A percentile compares a stretch with the other conserved stretches of the same genome.
phyloP scores from a whole-genome alignment of 257 asterid genomes.

The Scutellaria barbata region DNA sequence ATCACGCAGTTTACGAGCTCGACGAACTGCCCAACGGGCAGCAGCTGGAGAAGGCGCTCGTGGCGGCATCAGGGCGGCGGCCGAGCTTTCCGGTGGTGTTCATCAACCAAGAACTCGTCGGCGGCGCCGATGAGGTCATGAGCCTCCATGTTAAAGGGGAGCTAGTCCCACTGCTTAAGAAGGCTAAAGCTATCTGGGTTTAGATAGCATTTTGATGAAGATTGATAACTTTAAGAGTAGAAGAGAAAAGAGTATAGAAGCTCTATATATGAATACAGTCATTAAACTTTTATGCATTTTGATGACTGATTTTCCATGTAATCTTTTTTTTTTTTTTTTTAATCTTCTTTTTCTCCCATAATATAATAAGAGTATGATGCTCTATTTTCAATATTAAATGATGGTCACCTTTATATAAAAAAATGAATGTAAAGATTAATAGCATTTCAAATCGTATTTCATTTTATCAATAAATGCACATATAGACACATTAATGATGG shows the following conservation, averaged over 20 bases:
- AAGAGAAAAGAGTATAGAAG: background rate
- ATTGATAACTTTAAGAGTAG: background rate
- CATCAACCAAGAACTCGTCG: conserved; percentile 63
- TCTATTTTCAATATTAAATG: too few species aligned
- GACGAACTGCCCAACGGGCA: conserved; percentile 66
- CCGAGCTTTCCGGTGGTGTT: conserved; percentile 65
- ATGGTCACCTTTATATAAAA: too few species aligned
- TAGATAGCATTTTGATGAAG: conserved; percentile 32
- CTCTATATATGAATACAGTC: conserved; percentile 25
- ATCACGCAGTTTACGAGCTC: conserved; percentile 59
- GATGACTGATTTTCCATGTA: conserved; percentile 36
- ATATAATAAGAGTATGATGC: too few species aligned
- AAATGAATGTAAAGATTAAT: background rate
- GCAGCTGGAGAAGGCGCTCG: conserved; percentile 61
- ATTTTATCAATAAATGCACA: too few species aligned
- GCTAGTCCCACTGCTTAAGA: conserved; percentile 67
- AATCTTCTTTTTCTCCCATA: background rate
- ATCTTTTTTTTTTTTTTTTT: conserved; percentile 6
- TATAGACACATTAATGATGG: too few species aligned
- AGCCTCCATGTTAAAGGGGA: conserved; percentile 73
- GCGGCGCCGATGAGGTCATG: conserved; percentile 78
- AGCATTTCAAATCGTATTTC: too few species aligned
- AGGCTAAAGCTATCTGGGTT: conserved; percentile 82
- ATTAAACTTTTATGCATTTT: conserved; percentile 27
- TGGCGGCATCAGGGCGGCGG: conserved; percentile 39